phyloP scores from a whole-genome alignment of 352 stramenopile species.

The Globisporangium nunn region DNA sequence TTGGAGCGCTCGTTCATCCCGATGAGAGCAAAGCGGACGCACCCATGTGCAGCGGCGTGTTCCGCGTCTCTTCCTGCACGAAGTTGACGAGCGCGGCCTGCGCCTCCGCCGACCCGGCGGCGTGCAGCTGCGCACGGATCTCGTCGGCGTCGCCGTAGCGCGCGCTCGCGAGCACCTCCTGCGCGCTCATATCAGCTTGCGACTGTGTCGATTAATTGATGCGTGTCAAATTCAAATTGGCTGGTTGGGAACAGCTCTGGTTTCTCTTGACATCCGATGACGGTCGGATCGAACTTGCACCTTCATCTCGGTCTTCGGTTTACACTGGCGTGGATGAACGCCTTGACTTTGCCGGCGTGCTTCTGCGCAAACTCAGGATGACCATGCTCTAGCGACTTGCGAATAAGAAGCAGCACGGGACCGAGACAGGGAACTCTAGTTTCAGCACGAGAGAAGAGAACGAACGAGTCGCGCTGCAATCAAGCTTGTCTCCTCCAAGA shows the following conservation, averaged over 20 bases:
- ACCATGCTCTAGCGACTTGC: no score
- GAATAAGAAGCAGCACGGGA: no score
- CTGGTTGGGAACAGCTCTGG: neutral
- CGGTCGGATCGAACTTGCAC: no score
- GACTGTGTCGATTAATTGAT: neutral
- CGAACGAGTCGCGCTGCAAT: no score
- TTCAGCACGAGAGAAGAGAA: no score
- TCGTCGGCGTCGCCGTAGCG: conserved; percentile 66
- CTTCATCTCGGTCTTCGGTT: no score
- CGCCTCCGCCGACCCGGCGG: conserved; percentile 8
- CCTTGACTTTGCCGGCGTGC: no score
- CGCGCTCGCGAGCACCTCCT: conserved; percentile 58
- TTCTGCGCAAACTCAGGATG: no score
- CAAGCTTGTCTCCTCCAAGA: no score
- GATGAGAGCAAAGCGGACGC: neutral
- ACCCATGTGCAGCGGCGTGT: conserved; percentile 86
- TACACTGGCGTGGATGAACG: no score
- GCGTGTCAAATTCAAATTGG: conserved; percentile 1
- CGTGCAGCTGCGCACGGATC: conserved; percentile 38
- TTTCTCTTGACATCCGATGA: no score
- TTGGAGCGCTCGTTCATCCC: neutral
- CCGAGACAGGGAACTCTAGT: no score
- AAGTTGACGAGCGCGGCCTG: conserved; percentile 54
- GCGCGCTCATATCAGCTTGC: conserved; percentile 17
- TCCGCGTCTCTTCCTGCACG: conserved; percentile 61